A percentile compares a stretch with the other conserved stretches of the same genome.
Evolutionary conservation across 2,329 filamentous ascomycete species (phyloP).

Genomic region (Penicillium sp.): DNA sequence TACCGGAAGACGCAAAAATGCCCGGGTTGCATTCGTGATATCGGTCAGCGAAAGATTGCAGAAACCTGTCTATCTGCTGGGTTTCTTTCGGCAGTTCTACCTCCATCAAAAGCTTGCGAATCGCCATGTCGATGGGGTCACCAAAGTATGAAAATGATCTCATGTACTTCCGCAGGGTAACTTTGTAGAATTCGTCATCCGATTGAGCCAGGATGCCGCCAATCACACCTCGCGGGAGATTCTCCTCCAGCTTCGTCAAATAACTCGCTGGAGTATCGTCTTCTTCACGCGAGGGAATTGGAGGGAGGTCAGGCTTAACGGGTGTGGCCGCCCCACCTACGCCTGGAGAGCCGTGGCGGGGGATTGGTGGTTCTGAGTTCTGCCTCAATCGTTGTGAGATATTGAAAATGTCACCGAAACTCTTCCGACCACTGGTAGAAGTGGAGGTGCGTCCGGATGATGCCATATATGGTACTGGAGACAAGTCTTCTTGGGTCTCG

Average conservation of each 20-base stretch:
- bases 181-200: conserved; percentile 76
- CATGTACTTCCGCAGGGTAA: conserved; percentile 91
- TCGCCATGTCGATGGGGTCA: conserved; percentile 96
- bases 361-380: conserved; percentile 69
- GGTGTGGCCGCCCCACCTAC: conserved; percentile 65
- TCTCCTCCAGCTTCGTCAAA: conserved; percentile 76
- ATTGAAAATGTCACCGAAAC: conserved; percentile 84
- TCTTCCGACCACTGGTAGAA: conserved; percentile 82
- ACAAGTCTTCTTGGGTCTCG: conserved; percentile 68
- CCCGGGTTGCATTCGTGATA: conserved; percentile 99
- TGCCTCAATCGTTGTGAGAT: conserved; percentile 74
- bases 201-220: conserved; percentile 82
- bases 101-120: conserved; percentile 93
- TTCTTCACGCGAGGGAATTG: conserved; percentile 75
- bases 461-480: conserved; percentile 61
- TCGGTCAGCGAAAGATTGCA: conserved; percentile 91
- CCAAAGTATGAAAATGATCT: conserved; percentile 92
- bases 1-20: conserved; percentile 76
- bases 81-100: conserved; percentile 95
- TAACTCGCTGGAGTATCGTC: conserved; percentile 90
- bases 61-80: conserved; percentile 91
- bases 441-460: conserved; percentile 68
- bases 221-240: conserved; percentile 76
- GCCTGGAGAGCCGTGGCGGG: conserved; percentile 62
- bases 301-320: conserved; percentile 61